These are phyloP conservation scores for Rhododendron ferrugineum DNA, from an alignment of 148 eudicot genomes.

Conservation along the genomic window DNA sequence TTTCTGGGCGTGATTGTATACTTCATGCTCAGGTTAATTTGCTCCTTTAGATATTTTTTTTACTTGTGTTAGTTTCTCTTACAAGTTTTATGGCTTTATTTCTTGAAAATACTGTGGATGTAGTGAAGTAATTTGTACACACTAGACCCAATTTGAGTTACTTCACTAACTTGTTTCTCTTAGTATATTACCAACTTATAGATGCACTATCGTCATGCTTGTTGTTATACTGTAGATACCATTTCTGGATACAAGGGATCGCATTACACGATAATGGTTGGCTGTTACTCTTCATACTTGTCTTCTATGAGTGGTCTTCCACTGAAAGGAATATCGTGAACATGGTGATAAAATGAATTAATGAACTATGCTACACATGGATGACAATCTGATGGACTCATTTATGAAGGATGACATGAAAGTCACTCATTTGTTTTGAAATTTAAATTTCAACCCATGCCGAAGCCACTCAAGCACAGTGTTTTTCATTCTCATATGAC, in stretches of 20 bases:
- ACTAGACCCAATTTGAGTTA: background rate
- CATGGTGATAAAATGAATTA: background rate
- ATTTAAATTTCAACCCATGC: background rate
- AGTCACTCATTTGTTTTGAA: background rate
- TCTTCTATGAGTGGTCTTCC: background rate
- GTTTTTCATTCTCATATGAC: background rate
- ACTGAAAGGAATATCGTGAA: background rate
- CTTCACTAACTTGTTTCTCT: background rate
- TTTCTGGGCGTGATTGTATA: slow-evolving; percentile 78
- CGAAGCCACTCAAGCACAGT: background rate
- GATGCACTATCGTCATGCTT: background rate
- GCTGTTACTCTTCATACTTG: background rate
- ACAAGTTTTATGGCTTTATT: background rate
- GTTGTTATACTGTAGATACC: background rate
- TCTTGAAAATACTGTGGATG: background rate
- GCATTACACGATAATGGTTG: background rate
- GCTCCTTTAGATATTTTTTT: background rate
- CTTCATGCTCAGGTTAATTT: slow-evolving; percentile 89
- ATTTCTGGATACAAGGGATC: slow-evolving; percentile 6
- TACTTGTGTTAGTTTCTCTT: background rate
- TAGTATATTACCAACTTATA: background rate
- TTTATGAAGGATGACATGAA: background rate
- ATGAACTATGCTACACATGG: background rate
- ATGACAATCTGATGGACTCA: background rate
- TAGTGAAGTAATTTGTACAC: background rate